Evolutionary conservation across 495 filamentous ascomycete species (phyloP), one percentile per base, ranked within the genome.

Genomic region (Tuber calosporum): DNA sequence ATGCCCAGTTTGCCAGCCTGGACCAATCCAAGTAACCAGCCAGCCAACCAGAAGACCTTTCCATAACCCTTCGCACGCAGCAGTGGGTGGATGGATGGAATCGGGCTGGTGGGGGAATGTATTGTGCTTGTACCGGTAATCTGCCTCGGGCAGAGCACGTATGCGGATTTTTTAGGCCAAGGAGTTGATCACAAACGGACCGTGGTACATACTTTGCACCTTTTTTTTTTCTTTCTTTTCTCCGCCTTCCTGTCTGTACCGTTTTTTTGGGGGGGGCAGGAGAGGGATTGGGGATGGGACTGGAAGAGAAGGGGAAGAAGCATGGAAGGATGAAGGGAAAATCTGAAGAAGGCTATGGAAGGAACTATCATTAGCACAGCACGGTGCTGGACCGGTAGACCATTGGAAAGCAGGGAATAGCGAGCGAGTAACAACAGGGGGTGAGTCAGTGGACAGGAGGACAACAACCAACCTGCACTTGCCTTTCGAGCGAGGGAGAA

Each of bases 321-420:
- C 53, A 62, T 62, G 53, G 53, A 62, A 62, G 53, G 53, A 62
- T 62, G 26, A 62, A 34, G 53, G 53, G 53, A 62, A 62, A 62
- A 34, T 30, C 26, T 62, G 4, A 62, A 34, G 53, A 62, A 62
- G 53, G 53, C 53, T 62, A 26, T 62, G 26, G 53, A 62, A 34
- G 30, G 53, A 34, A 3, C 53, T 62, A 62, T 62, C 53, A 62
- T 62, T 34, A 30, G 53, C 4, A 62, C 53, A 34, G 53, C 6
- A 34, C n/a, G n/a, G n/a, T n/a, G n/a, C n/a, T n/a, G n/a, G n/a
- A n/a, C 30, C 3, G 11, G 53, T 30, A 30, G n/a, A 30, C n/a
- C 34, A 34, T 62, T 62, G 53, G 53, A 62, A 34, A n/a, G 26
- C 26, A 62, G 53, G 53, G 53, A 34, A 62, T 19, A 34, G 53